Evolutionary conservation across 179 eudicot genomes (phyloP).

Genomic region (Spinacia oleracea): DNA sequence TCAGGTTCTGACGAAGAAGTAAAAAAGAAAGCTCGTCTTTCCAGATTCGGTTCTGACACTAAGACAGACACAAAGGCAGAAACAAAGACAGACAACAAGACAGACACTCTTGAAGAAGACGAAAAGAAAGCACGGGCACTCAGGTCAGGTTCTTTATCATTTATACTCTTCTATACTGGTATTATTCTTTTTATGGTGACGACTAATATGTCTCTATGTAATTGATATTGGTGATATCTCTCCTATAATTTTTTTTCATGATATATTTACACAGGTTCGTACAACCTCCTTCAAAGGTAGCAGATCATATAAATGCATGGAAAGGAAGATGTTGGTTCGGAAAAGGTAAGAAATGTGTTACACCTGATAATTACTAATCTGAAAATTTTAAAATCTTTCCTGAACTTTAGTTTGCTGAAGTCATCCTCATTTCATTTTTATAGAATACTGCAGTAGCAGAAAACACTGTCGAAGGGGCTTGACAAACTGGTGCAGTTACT

Average conservation of each 20-base stretch:
- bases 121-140: conserved; percentile 73
- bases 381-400: neutral
- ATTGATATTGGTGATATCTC: neutral
- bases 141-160: conserved; percentile 43
- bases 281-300: conserved; percentile 33
- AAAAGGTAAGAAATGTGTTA: conserved; percentile 24
- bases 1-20: conserved; percentile 50
- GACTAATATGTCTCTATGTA: neutral
- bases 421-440: conserved; percentile 4
- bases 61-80: too few relatives aligned
- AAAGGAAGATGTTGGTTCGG: conserved; percentile 38
- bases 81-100: too few relatives aligned
- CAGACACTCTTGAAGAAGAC: conserved; percentile 55
- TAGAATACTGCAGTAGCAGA: conserved; percentile 58
- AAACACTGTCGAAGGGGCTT: conserved; percentile 54
- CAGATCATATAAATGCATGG: conserved; percentile 35
- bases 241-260: neutral
- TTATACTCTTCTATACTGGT: neutral
- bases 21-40: conserved; percentile 68
- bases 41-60: conserved; percentile 45
- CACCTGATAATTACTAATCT: neutral
- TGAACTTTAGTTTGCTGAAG: conserved; percentile 16
- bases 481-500: conserved; percentile 16
- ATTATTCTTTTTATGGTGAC: neutral
- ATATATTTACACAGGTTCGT: conserved; percentile 46